phyloP scores from a whole-genome alignment of 805 yeast genomes.

The Kodamaea jinghongensis region DNA sequence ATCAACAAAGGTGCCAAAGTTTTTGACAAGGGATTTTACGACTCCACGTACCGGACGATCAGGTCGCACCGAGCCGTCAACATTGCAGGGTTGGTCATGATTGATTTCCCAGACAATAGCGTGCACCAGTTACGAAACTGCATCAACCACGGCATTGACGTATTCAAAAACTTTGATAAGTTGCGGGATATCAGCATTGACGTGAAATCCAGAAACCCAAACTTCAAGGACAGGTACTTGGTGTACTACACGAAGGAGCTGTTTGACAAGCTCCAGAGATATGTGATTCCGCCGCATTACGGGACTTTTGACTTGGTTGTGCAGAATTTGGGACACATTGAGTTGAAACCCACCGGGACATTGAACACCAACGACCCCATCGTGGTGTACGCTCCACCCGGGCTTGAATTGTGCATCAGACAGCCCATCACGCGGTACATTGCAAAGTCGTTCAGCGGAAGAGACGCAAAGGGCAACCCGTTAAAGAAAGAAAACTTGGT shows the following conservation, averaged over 20 bases:
- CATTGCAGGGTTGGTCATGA: conserved; percentile 60
- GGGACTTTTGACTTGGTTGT: conserved; percentile 67
- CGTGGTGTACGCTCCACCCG: conserved; percentile 51
- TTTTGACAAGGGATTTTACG: conserved; percentile 27
- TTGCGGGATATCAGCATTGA: conserved; percentile 23
- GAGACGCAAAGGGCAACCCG: conserved; percentile 21
- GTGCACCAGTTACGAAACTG: conserved; percentile 48
- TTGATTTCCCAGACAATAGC: conserved; percentile 51
- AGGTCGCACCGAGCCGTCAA: conserved; percentile 47
- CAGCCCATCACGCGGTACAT: conserved; percentile 47
- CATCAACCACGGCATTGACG: conserved; percentile 39
- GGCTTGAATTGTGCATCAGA: conserved; percentile 52
- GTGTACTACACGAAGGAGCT: conserved; percentile 19
- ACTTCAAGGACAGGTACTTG: conserved; percentile 16
- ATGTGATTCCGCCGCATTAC: conserved; percentile 65
- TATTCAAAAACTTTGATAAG: conserved; percentile 29
- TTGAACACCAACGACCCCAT: conserved; percentile 25
- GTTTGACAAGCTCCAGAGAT: conserved; percentile 29
- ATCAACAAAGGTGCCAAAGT: conserved; percentile 29
- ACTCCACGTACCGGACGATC: conserved; percentile 34
- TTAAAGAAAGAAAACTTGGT: conserved; percentile 22
- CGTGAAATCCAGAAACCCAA: conserved; percentile 22
- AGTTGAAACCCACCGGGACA: conserved; percentile 58
- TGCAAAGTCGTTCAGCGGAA: conserved; percentile 33
- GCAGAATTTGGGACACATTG: conserved; percentile 61